Percentiles rank a stretch among this genome's conserved stretches.
Evolutionary conservation across 169 alveolate species (phyloP).

Genomic region (Ichthyophthirius multifiliis): DNA sequence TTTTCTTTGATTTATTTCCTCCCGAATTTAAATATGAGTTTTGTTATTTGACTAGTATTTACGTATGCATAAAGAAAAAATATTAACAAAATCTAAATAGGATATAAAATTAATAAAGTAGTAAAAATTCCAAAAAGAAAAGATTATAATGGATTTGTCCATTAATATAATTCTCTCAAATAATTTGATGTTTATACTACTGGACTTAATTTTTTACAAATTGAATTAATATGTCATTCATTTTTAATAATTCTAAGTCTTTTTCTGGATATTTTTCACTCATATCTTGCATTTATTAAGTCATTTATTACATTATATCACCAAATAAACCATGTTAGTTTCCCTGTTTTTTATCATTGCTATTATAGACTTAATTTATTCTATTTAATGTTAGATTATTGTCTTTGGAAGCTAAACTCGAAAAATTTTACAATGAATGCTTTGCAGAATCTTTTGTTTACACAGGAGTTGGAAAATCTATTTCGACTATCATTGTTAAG

Average conservation of each 20-base stretch:
- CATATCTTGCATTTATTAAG: neutral
- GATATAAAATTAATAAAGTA: neutral
- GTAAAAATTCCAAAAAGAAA: neutral
- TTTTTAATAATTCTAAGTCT: neutral
- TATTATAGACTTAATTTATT: neutral
- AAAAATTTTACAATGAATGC: neutral
- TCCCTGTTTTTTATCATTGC: too few relatives aligned
- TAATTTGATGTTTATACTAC: neutral
- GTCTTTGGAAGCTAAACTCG: neutral
- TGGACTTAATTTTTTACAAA: neutral
- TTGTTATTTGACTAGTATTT: neutral
- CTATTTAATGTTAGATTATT: neutral
- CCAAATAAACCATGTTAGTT: too few relatives aligned
- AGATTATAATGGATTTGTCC: neutral
- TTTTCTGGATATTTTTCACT: neutral
- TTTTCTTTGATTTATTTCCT: neutral
- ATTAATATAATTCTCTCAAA: neutral
- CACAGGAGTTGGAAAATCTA: neutral
- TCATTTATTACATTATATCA: neutral
- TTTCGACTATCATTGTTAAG: neutral
- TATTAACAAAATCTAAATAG: neutral
- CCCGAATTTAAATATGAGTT: neutral
- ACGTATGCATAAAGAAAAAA: neutral
- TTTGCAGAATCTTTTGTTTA: neutral
- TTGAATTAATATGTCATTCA: neutral